Base-by-base conservation (phyloP, 1,139 yeast species). In the Debaryomyces robertsiae region DNA sequence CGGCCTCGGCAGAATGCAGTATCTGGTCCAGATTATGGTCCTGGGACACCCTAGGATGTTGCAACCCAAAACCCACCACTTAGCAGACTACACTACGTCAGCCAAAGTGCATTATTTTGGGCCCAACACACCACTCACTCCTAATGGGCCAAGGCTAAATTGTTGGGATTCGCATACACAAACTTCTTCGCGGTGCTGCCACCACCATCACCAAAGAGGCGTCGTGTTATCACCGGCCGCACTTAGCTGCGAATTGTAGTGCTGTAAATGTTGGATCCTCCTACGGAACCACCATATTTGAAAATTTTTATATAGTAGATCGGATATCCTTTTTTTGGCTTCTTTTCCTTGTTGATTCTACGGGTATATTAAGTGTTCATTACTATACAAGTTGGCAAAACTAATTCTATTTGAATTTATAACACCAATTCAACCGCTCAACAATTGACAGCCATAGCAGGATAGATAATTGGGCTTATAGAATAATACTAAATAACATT, bases 121-220 rank as follows among this genome's bases (percentile, higher is more conserved):
- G 39, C 33, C 34, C 39, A 36, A 36, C 39, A 36, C 34, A 30
- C 29, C 22, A 23, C 23, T 27, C 23, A 19, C 23, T 16, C 13
- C 22, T 16, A 30, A 23, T 25, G 30, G 30, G 30, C 30, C 23
- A 33, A 23, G 30, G 29, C 11, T 16, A 30, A 30, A 30, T 19
- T 36, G 39, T 36, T 36, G 39, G 39, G 39, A 36, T 29, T 23
- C 18, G 17, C 11, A 9, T 25, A 31, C 39, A 30, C 30, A 30
- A 17, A 30, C 36, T 24, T 33, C 36, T 28, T 22, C 18, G 17
- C 36, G 25, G 30, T 22, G 15, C 16, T 33, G 16, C 16, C 25
- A 33, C 35, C 25, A 33, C 29, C 30, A 33, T 33, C 36, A 11
- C 14, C 25, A 22, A 25, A 27, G 6, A 2, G 30, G 30, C 30